Base-by-base conservation (phyloP, 2,329 filamentous ascomycete genomes). In the Colletotrichum neosansevieriae region DNA sequence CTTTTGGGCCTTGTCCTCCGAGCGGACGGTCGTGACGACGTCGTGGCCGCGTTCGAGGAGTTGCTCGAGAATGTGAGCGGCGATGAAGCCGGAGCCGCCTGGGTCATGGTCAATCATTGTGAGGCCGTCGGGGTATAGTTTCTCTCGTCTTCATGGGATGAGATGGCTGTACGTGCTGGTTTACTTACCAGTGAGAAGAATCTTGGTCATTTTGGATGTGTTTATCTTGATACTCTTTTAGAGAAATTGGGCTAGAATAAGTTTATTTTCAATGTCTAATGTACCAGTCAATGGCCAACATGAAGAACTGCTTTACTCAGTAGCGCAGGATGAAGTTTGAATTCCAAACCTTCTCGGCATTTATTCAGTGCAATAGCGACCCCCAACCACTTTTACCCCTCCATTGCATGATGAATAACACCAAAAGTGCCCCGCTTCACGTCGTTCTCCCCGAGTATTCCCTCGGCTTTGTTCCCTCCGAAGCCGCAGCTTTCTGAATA, bases 21-120 rank as follows among this genome's bases (percentile, higher is more conserved):
- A 83, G 51, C 86, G 84, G 60, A 88, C 86, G 1, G 86, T 89
- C 42, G 86, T 88, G 69, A 88, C 79, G 51, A 88, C 85, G 21
- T 79, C 77, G 76, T 88, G 81, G 63, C 83, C 83, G 70, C 80
- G 76, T 71, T 81, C 75, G 56, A 88, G 80, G 29, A 89, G 85
- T 70, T 85, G 81, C 58, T 88, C 82, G 47, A 89, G 81, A 69
- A 86, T 82, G 74, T 88, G 86, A 58, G 85, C 80, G 72, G 83
- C 84, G 72, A 86, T 85, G 76, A 85, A 86, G 79, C 84, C 84
- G 45, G 83, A 85, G 72, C 84, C 84, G 69, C 84, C 83, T 84
- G 56, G 2, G 24, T 29, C 15, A 13, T 15, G 42, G n/a, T 49
- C 47, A 32, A 40, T 58, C 32, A 42, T 17, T 6, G 57, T 50